Evolutionary conservation across 495 filamentous ascomycete genomes (phyloP).

Genomic region (Penicillium samsonianum): DNA sequence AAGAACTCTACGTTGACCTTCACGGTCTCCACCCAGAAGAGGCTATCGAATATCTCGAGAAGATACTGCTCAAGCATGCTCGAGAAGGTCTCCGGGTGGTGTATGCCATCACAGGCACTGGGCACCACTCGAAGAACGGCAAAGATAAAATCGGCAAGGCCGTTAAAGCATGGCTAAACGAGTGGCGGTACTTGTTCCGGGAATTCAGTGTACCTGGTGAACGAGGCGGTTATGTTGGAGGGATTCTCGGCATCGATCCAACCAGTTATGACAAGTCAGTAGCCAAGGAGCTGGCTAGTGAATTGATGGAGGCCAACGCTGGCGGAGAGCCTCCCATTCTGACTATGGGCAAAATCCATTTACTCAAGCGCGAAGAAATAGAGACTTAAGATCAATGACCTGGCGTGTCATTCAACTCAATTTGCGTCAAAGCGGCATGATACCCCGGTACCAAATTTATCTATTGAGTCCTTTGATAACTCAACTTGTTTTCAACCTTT

Average conservation of each 20-base stretch:
- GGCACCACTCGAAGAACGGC: conserved; percentile 96
- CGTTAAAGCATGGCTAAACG: conserved; percentile 84
- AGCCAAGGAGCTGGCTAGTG: conserved; percentile 32
- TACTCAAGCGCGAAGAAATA: conserved; percentile 49
- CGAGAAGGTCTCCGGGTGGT: conserved; percentile 69
- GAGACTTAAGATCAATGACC: conserved; percentile 34
- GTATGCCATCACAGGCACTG: conserved; percentile 95
- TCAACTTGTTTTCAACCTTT: neutral
- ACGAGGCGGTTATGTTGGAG: conserved; percentile 74
- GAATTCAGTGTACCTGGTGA: conserved; percentile 97
- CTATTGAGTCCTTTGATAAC: conserved; percentile 6
- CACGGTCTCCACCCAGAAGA: conserved; percentile 97
- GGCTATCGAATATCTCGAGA: conserved; percentile 91
- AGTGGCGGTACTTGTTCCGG: conserved; percentile 93
- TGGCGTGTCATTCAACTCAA: conserved; percentile 5
- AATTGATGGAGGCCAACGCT: conserved; percentile 23
- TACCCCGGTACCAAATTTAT: conserved; percentile 14
- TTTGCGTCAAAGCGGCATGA: conserved; percentile 17
- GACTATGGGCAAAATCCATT: conserved; percentile 49
- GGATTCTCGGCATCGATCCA: conserved; percentile 92
- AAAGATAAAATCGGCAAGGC: conserved; percentile 99
- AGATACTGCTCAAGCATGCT: conserved; percentile 77
- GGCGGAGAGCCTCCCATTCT: conserved; percentile 28
- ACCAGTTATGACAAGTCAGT: conserved; percentile 77
- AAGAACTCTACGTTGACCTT: conserved; percentile 91